phyloP scores from a whole-genome alignment of 2,329 filamentous ascomycete species.

The Penicillium sp. region DNA sequence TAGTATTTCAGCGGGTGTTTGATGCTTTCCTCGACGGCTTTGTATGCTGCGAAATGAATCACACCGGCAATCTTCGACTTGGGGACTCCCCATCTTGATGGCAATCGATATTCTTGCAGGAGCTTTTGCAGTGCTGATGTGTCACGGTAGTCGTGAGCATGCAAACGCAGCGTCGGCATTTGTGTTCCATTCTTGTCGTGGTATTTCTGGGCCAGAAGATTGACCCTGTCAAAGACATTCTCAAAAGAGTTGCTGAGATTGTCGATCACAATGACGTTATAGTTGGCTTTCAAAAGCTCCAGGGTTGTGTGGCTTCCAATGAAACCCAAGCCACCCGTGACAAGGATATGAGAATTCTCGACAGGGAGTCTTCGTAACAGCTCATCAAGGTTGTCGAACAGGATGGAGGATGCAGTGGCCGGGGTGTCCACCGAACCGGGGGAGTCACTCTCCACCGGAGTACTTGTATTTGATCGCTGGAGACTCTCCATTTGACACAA shows the following conservation, averaged over 20 bases:
- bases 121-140: conserved; percentile 40
- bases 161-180: conserved; percentile 44
- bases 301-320: conserved; percentile 42
- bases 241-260: conserved; percentile 39
- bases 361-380: conserved; percentile 37
- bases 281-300: conserved; percentile 38
- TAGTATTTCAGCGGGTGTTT: conserved; percentile 58
- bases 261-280: conserved; percentile 41
- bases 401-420: conserved; percentile 41
- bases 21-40: conserved; percentile 61
- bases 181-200: conserved; percentile 37
- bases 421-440: conserved; percentile 38
- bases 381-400: conserved; percentile 43
- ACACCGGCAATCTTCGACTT: conserved; percentile 54
- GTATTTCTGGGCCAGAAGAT: conserved; percentile 28
- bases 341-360: conserved; percentile 40
- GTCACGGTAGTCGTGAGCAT: conserved; percentile 47
- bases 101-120: conserved; percentile 40
- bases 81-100: conserved; percentile 31
- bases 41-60: conserved; percentile 65
- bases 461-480: conserved; percentile 28
- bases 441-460: conserved; percentile 28
- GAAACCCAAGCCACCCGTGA: conserved; percentile 41
- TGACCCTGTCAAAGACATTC: conserved; percentile 34
- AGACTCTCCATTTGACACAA: conserved; percentile 25